Conservation (phyloP, 2,329 filamentous ascomycete species). For the Verticillium isaacii region DNA sequence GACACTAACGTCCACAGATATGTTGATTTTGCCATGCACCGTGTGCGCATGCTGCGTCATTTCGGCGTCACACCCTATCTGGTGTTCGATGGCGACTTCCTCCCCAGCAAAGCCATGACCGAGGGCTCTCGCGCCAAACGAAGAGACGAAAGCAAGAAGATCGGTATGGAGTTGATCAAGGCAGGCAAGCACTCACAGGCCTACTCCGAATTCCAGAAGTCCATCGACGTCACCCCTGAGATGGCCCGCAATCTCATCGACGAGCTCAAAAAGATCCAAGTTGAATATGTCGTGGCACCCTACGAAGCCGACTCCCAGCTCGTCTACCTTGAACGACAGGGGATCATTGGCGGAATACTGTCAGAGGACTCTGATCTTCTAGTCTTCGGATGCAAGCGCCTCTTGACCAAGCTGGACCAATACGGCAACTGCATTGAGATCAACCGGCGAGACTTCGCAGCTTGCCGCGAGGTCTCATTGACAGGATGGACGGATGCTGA, state of each 20-base stretch:
- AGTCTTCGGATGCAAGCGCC: conserved; percentile 86
- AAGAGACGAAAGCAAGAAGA: conserved; percentile 70
- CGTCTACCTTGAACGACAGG: conserved; percentile 84
- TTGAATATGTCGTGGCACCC: conserved; percentile 89
- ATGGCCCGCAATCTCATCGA: conserved; percentile 94
- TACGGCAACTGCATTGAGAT: conserved; percentile 92
- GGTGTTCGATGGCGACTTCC: conserved; percentile 91
- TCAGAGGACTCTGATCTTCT: conserved; percentile 96
- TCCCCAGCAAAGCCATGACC: conserved; percentile 88
- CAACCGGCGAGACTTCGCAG: conserved; percentile 81
- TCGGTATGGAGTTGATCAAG: conserved; percentile 73
- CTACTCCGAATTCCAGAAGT: conserved; percentile 84
- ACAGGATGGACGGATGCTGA: conserved; percentile 89
- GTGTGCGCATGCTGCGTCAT: conserved; percentile 89
- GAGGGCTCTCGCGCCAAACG: conserved; percentile 72
- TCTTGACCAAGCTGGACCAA: conserved; percentile 91
- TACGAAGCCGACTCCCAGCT: conserved; percentile 98
- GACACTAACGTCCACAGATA: conserved; percentile 49
- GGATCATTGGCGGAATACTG: conserved; percentile 79
- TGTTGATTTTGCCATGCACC: conserved; percentile 83
- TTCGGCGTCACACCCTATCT: conserved; percentile 93
- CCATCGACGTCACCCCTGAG: conserved; percentile 89
- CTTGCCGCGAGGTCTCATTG: conserved; percentile 81
- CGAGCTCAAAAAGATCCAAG: conserved; percentile 72
- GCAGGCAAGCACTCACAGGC: conserved; percentile 79